Conservation (phyloP, 179 eudicot genomes). For the Heliamphora pulchella region DNA sequence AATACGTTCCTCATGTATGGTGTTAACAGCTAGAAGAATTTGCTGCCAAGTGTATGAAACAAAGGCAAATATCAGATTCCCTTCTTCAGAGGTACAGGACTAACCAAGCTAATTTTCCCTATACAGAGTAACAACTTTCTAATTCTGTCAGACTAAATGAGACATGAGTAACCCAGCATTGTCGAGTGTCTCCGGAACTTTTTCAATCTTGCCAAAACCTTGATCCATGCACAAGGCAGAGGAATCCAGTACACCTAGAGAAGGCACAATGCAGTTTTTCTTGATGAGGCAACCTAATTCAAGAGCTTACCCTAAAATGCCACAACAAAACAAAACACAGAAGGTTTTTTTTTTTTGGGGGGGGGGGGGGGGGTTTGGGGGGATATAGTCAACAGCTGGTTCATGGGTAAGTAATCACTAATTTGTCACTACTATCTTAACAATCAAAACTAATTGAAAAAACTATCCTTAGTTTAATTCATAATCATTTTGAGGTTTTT, state of each 20-base stretch:
- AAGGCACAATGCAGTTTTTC: neutral
- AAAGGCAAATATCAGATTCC: conserved; percentile 19
- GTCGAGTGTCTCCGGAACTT: neutral
- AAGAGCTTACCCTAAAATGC: no score
- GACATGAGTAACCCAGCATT: neutral
- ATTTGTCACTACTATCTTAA: no score
- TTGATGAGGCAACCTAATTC: neutral
- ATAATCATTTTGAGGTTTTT: no score
- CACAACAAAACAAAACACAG: no score
- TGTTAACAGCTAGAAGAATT: conserved; percentile 80
- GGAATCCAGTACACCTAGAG: neutral
- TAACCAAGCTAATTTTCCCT: neutral
- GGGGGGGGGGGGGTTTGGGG: no score
- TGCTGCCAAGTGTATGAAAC: conserved; percentile 66
- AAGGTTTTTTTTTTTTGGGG: no score
- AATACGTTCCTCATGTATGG: conserved; percentile 90
- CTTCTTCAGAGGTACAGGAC: neutral
- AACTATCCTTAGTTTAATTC: no score
- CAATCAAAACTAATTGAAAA: no score
- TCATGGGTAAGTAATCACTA: no score
- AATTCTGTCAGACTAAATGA: neutral
- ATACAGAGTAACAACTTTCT: neutral
- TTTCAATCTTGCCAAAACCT: neutral
- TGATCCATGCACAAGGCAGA: neutral
- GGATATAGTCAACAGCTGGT: no score